Percentiles rank a stretch among this genome's conserved stretches.
These are phyloP conservation scores for Solanum hybrid DNA, from an alignment of 305 asterid genomes.

Conservation along the genomic window DNA sequence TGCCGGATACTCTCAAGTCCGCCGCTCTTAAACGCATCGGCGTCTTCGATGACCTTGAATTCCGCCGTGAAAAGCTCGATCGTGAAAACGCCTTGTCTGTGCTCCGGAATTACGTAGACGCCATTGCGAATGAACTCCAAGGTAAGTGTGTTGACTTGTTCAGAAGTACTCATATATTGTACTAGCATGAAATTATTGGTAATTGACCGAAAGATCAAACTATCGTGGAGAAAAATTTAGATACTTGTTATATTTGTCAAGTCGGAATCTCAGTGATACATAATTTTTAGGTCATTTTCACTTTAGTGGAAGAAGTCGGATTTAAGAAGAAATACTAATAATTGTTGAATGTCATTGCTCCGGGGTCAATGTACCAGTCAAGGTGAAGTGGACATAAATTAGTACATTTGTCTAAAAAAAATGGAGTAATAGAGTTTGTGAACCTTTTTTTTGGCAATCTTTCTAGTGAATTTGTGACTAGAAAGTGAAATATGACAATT, in stretches of 20 bases:
- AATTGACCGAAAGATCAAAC: neutral
- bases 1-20: conserved; percentile 32
- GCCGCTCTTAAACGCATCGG: conserved; percentile 33
- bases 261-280: neutral
- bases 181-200: neutral
- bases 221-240: neutral
- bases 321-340: neutral
- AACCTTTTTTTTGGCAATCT: neutral
- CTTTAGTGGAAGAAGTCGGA: neutral
- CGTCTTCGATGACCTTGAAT: conserved; percentile 20
- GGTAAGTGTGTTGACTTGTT: conserved; percentile 33
- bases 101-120: conserved; percentile 28
- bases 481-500: neutral
- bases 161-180: neutral
- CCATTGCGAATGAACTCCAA: conserved; percentile 37
- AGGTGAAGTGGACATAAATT: neutral
- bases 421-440: neutral
- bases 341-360: neutral
- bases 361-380: neutral
- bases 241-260: neutral
- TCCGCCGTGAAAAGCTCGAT: conserved; percentile 25
- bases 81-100: conserved; percentile 25
- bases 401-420: neutral
- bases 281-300: neutral
- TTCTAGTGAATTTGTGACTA: neutral